phyloP scores from a whole-genome alignment of 2,329 filamentous ascomycete species.

The Pseudogymnoascus sp. region DNA sequence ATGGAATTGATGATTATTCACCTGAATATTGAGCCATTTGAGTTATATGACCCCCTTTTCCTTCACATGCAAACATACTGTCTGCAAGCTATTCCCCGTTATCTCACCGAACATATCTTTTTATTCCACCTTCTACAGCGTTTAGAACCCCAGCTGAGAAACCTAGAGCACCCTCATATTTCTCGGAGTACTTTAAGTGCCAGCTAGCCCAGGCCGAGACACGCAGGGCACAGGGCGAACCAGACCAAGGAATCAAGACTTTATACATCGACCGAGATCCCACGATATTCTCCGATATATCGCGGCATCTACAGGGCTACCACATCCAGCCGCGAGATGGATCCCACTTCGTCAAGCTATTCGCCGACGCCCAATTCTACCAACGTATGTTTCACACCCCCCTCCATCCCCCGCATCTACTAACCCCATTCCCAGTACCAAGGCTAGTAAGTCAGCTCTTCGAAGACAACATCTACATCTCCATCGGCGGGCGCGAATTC shows the following conservation, averaged over 20 bases:
- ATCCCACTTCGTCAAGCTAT: constrained; percentile 83
- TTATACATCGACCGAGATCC: constrained; percentile 95
- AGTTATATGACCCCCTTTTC: neutral
- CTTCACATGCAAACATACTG: neutral
- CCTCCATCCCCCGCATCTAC: neutral
- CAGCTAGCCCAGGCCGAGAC: constrained; percentile 63
- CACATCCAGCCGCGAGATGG: constrained; percentile 76
- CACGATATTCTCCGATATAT: constrained; percentile 80
- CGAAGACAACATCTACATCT: constrained; percentile 85
- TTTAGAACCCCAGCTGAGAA: constrained; percentile 35
- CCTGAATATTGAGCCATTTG: neutral
- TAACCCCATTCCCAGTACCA: constrained; percentile 54
- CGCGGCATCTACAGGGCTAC: constrained; percentile 86
- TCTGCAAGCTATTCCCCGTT: neutral
- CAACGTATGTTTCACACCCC: constrained; percentile 39
- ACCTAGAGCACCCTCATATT: constrained; percentile 82
- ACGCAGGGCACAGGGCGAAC: constrained; percentile 41
- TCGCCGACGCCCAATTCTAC: constrained; percentile 94
- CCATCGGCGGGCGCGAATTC: constrained; percentile 81
- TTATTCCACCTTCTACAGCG: neutral
- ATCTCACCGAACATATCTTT: neutral
- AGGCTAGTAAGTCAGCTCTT: constrained; percentile 86
- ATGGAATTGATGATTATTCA: neutral
- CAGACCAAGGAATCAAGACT: constrained; percentile 53
- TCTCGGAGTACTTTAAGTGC: constrained; percentile 86